Evolutionary conservation across 805 yeast species (phyloP).

Genomic region (Saitoella complicata): DNA sequence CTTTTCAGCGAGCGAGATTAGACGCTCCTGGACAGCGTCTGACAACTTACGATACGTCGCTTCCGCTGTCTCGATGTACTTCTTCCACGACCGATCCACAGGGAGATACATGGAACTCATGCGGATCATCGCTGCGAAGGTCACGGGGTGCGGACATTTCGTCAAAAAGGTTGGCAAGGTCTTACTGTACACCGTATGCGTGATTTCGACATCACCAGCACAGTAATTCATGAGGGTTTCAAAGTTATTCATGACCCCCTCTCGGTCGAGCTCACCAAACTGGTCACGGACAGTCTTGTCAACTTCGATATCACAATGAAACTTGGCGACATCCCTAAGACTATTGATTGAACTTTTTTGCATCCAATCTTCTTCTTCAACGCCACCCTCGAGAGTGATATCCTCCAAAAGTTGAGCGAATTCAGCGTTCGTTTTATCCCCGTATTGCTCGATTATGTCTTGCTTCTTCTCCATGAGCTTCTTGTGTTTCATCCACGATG

Average conservation of each 20-base stretch:
- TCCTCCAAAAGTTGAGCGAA: conserved; percentile 1
- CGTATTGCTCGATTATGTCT: conserved; percentile 6
- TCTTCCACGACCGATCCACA: conserved; percentile 55
- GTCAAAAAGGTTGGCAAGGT: conserved; percentile 52
- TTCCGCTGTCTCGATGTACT: conserved; percentile 59
- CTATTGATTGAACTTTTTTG: conserved; percentile 61
- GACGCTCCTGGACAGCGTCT: conserved; percentile 37
- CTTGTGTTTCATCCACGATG: conserved; percentile 40
- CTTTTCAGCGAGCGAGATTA: conserved; percentile 44
- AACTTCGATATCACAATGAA: conserved; percentile 55
- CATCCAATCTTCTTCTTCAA: conserved; percentile 57
- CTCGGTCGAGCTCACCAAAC: conserved; percentile 40
- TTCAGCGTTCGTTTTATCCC: conserved; percentile 1
- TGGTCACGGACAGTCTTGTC: conserved; percentile 52
- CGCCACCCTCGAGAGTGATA: conserved; percentile 17
- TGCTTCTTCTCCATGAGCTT: conserved; percentile 13
- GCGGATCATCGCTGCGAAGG: conserved; percentile 70
- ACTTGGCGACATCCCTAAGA: conserved; percentile 57
- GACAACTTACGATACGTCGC: conserved; percentile 42
- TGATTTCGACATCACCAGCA: conserved; percentile 65
- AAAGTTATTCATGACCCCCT: conserved; percentile 39
- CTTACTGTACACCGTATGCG: conserved; percentile 50
- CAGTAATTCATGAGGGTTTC: conserved; percentile 58
- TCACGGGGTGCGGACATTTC: conserved; percentile 83
- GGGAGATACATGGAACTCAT: conserved; percentile 67